Evolutionary conservation across 1,284 basidiomycete species (phyloP).

Genomic region (Apiotrichum sp.): DNA sequence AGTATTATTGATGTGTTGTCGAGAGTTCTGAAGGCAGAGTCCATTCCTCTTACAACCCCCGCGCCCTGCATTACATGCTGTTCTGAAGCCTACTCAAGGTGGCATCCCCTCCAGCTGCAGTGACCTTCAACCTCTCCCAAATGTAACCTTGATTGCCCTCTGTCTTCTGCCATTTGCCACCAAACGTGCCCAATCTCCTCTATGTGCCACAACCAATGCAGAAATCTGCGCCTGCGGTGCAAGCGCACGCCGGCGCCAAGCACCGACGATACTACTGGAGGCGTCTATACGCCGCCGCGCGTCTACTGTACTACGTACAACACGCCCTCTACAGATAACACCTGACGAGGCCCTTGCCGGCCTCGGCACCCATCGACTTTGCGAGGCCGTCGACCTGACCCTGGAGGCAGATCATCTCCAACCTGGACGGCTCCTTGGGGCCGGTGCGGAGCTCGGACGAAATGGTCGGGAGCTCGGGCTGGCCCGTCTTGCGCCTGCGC

Average conservation of each 20-base stretch:
- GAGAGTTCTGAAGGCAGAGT: too few relatives aligned
- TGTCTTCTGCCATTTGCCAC: not conserved
- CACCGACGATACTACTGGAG: not conserved
- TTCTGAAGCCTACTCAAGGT: too few relatives aligned
- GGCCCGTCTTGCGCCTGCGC: constrained; percentile 70
- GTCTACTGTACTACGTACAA: constrained; percentile 2
- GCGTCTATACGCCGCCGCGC: not conserved
- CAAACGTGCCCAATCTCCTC: too few relatives aligned
- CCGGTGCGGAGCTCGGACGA: constrained; percentile 77
- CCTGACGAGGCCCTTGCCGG: constrained; percentile 53
- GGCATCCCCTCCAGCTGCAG: too few relatives aligned
- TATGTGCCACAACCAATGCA: constrained; percentile 8
- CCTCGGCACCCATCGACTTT: constrained; percentile 65
- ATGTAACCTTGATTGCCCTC: not conserved
- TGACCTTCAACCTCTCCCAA: too few relatives aligned
- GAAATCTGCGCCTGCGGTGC: not conserved
- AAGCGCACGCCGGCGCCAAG: too few relatives aligned
- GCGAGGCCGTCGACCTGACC: constrained; percentile 83
- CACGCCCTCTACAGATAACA: constrained; percentile 33
- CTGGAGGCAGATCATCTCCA: constrained; percentile 79
- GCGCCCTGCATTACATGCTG: too few relatives aligned
- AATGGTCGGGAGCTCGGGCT: constrained; percentile 80
- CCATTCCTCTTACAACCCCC: too few relatives aligned
- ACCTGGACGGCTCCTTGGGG: constrained; percentile 79
- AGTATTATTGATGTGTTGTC: too few relatives aligned